Percentiles rank a stretch among this genome's conserved stretches.
phyloP scores from a whole-genome alignment of 164 flowering plant genomes.

The Hamamelis virginiana region DNA sequence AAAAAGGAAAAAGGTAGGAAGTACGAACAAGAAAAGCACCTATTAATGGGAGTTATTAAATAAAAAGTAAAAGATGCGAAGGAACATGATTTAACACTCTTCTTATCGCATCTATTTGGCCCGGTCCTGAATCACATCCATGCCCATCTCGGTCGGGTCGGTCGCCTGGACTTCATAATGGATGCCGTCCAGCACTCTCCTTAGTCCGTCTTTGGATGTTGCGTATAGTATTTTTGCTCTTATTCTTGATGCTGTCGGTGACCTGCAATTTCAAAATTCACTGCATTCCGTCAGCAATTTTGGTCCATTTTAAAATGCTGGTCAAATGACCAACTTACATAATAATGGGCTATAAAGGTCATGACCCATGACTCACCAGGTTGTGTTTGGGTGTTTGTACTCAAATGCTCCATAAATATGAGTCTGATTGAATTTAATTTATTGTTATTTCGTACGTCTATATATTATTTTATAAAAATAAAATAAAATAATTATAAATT shows the following conservation, averaged over 20 bases:
- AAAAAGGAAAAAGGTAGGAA: not conserved
- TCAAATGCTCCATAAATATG: too few relatives aligned
- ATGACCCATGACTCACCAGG: too few relatives aligned
- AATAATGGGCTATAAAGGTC: too few relatives aligned
- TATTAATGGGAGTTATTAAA: slow-evolving; percentile 17
- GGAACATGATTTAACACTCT: not conserved
- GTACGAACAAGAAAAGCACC: slow-evolving; percentile 5
- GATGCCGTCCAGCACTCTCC: slow-evolving; percentile 85
- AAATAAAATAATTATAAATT: too few relatives aligned
- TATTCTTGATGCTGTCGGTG: slow-evolving; percentile 83
- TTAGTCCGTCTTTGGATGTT: slow-evolving; percentile 81
- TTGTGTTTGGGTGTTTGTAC: too few relatives aligned
- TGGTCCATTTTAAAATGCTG: too few relatives aligned
- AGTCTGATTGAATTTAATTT: too few relatives aligned
- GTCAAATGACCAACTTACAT: too few relatives aligned
- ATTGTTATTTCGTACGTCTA: too few relatives aligned
- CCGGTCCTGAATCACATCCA: slow-evolving; percentile 70
- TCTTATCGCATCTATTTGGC: slow-evolving; percentile 44
- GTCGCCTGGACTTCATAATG: slow-evolving; percentile 92
- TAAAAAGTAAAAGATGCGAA: slow-evolving; percentile 11
- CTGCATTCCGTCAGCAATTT: too few relatives aligned
- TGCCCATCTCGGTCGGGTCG: slow-evolving; percentile 91
- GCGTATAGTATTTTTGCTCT: slow-evolving; percentile 91
- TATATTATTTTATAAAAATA: too few relatives aligned
- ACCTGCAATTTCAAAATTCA: slow-evolving; percentile 37